phyloP scores from a whole-genome alignment of 2,329 filamentous ascomycete species.

The Ilyonectria mors-panacis region DNA sequence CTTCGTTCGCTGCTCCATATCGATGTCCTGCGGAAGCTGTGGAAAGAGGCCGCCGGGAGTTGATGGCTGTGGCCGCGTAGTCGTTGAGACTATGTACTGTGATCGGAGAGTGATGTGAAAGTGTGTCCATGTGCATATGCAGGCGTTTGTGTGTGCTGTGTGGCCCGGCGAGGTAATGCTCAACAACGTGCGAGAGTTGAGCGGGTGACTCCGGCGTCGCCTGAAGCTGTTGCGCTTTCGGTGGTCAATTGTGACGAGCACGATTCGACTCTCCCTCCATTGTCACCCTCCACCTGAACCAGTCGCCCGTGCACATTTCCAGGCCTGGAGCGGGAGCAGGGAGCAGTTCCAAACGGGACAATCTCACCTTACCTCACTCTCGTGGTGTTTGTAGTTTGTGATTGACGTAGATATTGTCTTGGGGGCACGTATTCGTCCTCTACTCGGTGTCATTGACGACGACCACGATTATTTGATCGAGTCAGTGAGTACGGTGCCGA shows the following conservation, averaged over 20 bases:
- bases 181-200: constrained; percentile 5
- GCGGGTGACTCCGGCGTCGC: constrained; percentile 17
- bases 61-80: constrained; percentile 3
- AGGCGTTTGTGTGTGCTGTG: constrained; percentile 18
- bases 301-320: constrained; percentile 21
- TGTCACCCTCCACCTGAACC: constrained; percentile 26
- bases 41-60: constrained; percentile 24
- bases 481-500: neutral
- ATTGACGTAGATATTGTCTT: constrained; percentile 13
- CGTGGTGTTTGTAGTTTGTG: constrained; percentile 13
- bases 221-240: constrained; percentile 13
- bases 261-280: constrained; percentile 1
- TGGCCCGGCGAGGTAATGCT: constrained; percentile 9
- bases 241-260: constrained; percentile 12
- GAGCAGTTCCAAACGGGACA: constrained; percentile 14
- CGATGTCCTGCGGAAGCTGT: constrained; percentile 7
- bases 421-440: neutral
- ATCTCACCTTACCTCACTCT: constrained; percentile 21
- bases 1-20: constrained; percentile 20
- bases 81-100: constrained; percentile 13
- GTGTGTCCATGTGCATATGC: constrained; percentile 24
- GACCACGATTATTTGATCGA: neutral
- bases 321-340: constrained; percentile 13
- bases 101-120: constrained; percentile 16
- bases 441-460: neutral